A percentile compares a stretch with the other conserved stretches of the same genome.
These are phyloP conservation scores for Melampsora larici-populina DNA, from an alignment of 1,284 basidiomycete species.

Conservation along the genomic window DNA sequence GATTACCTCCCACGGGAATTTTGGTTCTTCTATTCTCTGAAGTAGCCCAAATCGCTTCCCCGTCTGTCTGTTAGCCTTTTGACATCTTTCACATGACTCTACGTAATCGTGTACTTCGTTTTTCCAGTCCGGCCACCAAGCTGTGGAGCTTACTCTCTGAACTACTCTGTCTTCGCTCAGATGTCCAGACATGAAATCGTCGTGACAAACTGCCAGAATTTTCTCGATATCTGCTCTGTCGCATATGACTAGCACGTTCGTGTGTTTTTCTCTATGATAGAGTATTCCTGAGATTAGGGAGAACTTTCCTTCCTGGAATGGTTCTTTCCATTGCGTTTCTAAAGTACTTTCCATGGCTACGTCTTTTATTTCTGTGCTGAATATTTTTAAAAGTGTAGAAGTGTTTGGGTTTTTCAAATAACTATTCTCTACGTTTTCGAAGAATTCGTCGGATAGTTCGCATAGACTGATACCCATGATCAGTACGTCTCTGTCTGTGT, in stretches of 20 bases:
- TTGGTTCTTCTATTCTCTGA: no score
- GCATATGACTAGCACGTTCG: background rate
- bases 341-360: background rate
- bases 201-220: background rate
- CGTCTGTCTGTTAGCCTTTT: no score
- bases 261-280: no score
- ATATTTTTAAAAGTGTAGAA: background rate
- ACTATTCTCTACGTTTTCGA: background rate
- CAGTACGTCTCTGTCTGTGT: background rate
- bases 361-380: background rate
- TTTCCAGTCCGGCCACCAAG: slow-evolving; percentile 29
- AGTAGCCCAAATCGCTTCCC: no score
- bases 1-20: no score
- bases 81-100: slow-evolving; percentile 18
- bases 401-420: background rate
- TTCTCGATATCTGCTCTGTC: background rate
- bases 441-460: background rate
- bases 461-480: background rate
- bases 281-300: background rate
- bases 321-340: background rate
- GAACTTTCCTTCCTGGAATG: background rate
- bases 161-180: background rate
- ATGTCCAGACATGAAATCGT: slow-evolving; percentile 3
- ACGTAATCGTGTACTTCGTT: slow-evolving; percentile 9
- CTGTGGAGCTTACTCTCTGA: slow-evolving; percentile 7